Base-by-base conservation (phyloP, 2,329 filamentous ascomycete genomes). In the Thelonectria rubi region DNA sequence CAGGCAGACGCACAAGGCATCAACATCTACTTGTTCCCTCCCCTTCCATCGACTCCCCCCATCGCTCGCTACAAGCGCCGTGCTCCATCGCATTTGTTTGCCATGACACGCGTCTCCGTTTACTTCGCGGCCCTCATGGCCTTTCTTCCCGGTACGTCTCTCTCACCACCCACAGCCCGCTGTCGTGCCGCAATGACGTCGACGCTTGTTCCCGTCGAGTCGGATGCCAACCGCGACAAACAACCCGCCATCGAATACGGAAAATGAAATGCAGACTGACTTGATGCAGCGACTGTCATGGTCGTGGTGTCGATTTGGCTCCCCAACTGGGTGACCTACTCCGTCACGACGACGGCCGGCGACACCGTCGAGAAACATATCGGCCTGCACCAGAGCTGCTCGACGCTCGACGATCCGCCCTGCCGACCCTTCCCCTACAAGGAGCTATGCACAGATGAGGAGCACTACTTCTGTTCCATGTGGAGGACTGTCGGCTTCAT, bases 401-500 rank as follows among this genome's bases (percentile, higher is more conserved):
- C 89, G 55, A 90, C 86, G 60, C 80, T 91, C 60, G 85, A 85
- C 46, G 82, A 86, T 51, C 78, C 80, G n/a, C 77, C 79, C 48
- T 94, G 91, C 76, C 81, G 82, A 55, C 64, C 67, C 14, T 78
- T 76, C 50, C 77, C 76, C 15, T 68, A 69, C 18, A 68, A 69
- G 18, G 71, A 76, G 32, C 60, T 78, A 21, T 80, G 78, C 60
- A 70, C 74, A 21, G 69, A 72, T 37, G 75, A 70, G 24, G 86
- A 89, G 69, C 84, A 87, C 53, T 87, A 88, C 72, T 97, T 98
- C 79, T 98, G 95, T 82, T 91, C 88, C 70, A 91, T 96, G 84
- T 99, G 94, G 94, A 86, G 91, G 61, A 92, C 88, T 24, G 88
- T 93, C 37, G 93, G 92, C 21, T 98, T 97, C 78, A 79, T 97